A percentile compares a stretch with the other conserved stretches of the same genome.
Conservation (phyloP, 805 yeast genomes). For the Kluyveromyces wickerhamii region DNA sequence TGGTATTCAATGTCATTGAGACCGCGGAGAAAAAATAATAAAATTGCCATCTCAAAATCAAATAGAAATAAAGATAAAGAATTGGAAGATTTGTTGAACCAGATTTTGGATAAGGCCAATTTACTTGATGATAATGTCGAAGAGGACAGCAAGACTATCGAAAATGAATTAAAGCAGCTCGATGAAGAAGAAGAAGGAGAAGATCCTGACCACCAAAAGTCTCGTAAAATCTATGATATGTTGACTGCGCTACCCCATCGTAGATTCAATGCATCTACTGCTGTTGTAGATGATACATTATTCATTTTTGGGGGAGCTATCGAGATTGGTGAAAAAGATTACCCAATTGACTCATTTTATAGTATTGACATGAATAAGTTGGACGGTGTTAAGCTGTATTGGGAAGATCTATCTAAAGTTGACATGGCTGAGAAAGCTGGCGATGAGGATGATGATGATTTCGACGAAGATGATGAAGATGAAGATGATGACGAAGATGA, state of each 20-base stretch:
- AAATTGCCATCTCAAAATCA: slow-evolving; percentile 37
- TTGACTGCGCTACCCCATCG: slow-evolving; percentile 71
- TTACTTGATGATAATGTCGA: slow-evolving; percentile 48
- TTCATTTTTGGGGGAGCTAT: slow-evolving; percentile 87
- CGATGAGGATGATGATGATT: slow-evolving; percentile 52
- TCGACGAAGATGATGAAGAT: slow-evolving; percentile 57
- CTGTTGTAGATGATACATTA: slow-evolving; percentile 76
- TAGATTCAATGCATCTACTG: slow-evolving; percentile 76
- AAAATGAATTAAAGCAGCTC: slow-evolving; percentile 30
- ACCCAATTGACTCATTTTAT: slow-evolving; percentile 75
- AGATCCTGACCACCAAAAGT: slow-evolving; percentile 29
- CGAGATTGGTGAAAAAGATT: slow-evolving; percentile 85
- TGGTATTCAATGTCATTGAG: slow-evolving; percentile 74
- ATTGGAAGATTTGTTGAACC: slow-evolving; percentile 71
- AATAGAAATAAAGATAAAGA: slow-evolving; percentile 60
- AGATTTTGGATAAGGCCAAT: slow-evolving; percentile 66
- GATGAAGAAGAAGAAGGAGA: slow-evolving; percentile 32
- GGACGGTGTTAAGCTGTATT: slow-evolving; percentile 79
- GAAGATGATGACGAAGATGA: slow-evolving; percentile 65
- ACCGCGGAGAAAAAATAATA: slow-evolving; percentile 47
- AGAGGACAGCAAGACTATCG: slow-evolving; percentile 22
- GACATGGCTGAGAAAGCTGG: slow-evolving; percentile 44
- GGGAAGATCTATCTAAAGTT: slow-evolving; percentile 73
- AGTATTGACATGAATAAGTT: slow-evolving; percentile 76
- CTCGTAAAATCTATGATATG: slow-evolving; percentile 46